Evolutionary conservation across 345 rosid species (phyloP).

Genomic region (Firmiana major): DNA sequence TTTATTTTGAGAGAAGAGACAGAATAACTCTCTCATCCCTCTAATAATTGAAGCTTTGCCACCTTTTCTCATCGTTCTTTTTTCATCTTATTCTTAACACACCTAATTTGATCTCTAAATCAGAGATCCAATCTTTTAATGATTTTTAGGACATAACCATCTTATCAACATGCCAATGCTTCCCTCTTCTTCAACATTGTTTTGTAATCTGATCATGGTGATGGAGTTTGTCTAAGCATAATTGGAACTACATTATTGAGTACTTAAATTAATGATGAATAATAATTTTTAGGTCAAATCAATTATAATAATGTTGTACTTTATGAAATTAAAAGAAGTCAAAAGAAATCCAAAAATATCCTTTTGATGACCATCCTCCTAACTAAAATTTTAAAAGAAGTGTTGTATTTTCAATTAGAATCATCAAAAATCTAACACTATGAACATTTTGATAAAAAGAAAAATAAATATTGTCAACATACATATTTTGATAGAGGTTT

Average conservation of each 20-base stretch:
- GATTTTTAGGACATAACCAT: constrained; percentile 22
- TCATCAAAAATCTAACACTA: too few species aligned
- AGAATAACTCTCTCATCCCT: constrained; percentile 15
- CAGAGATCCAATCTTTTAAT: background rate
- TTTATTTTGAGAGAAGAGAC: constrained; percentile 13
- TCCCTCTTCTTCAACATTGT: background rate
- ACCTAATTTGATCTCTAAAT: constrained; percentile 28
- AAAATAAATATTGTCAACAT: too few species aligned
- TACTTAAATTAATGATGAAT: background rate
- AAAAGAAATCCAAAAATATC: background rate
- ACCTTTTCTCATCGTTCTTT: background rate
- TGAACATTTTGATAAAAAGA: too few species aligned
- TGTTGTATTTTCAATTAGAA: too few species aligned
- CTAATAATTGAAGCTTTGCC: constrained; percentile 35
- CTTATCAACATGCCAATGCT: background rate
- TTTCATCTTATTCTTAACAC: constrained; percentile 11
- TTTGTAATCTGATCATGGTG: background rate
- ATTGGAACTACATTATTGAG: background rate
- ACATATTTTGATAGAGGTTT: too few species aligned
- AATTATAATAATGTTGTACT: background rate
- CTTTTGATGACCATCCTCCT: background rate
- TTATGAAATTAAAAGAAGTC: background rate
- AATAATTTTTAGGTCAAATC: background rate
- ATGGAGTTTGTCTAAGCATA: background rate
- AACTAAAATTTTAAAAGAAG: too few species aligned